Conservation (phyloP, 805 yeast genomes). For the Metschnikowia baotianmanensis region DNA sequence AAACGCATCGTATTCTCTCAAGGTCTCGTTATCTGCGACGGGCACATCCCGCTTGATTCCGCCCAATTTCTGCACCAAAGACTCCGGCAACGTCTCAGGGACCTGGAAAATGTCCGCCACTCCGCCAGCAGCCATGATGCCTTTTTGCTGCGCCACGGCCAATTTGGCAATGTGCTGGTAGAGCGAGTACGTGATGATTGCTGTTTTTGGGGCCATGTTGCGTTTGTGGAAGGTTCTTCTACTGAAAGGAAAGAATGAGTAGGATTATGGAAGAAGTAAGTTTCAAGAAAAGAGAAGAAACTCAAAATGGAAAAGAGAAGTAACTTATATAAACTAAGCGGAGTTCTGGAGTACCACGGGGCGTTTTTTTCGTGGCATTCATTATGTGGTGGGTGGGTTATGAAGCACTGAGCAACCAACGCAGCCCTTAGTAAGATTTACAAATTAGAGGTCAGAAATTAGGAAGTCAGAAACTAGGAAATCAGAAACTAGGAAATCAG, state of each 20-base stretch:
- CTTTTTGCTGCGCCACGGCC: conserved; percentile 66
- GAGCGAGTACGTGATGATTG: conserved; percentile 59
- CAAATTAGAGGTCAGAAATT: no score
- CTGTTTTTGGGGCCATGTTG: conserved; percentile 37
- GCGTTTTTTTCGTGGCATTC: no score
- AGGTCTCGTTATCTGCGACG: conserved; percentile 53
- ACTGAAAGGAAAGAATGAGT: not conserved
- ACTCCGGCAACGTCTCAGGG: conserved; percentile 67
- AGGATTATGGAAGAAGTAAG: no score
- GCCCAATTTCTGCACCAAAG: conserved; percentile 52
- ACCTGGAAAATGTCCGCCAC: conserved; percentile 72
- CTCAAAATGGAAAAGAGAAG: no score
- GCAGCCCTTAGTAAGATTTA: no score
- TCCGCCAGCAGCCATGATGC: conserved; percentile 67
- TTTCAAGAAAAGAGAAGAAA: no score
- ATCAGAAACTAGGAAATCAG: no score
- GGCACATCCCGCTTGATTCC: conserved; percentile 44
- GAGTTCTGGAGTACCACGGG: no score
- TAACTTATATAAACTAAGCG: no score
- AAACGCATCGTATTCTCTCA: conserved; percentile 67
- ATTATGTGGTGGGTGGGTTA: no score
- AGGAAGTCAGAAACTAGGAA: no score
- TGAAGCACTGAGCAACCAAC: no score
- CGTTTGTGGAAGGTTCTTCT: not conserved
- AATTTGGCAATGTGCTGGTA: conserved; percentile 72